Conservation (phyloP, 768 basidiomycete genomes). For the Lyophyllum semitale region DNA sequence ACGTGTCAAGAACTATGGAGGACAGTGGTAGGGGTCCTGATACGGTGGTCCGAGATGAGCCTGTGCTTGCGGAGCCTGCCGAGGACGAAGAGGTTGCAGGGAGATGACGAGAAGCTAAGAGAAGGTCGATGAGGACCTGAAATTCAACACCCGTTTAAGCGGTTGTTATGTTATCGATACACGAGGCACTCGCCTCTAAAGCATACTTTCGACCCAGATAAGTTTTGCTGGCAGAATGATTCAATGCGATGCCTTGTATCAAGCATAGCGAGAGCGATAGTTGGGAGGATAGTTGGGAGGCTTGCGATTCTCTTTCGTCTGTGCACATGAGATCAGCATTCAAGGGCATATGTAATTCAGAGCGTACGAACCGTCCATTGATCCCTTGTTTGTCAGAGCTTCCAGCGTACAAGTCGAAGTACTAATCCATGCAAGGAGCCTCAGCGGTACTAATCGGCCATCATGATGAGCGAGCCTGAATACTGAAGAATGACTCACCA, state of each 20-base stretch:
- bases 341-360: neutral
- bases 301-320: slow-evolving; percentile 48
- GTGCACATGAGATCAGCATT: slow-evolving; percentile 6
- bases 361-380: slow-evolving; percentile 43
- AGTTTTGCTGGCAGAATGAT: slow-evolving; percentile 66
- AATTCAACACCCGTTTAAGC: neutral
- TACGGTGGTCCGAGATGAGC: slow-evolving; percentile 17
- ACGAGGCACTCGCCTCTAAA: slow-evolving; percentile 56
- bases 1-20: slow-evolving; percentile 76
- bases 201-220: slow-evolving; percentile 69
- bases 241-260: slow-evolving; percentile 75
- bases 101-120: slow-evolving; percentile 71
- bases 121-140: slow-evolving; percentile 72
- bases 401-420: slow-evolving; percentile 54
- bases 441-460: slow-evolving; percentile 57
- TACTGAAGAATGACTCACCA: slow-evolving; percentile 43
- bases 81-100: slow-evolving; percentile 27
- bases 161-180: neutral
- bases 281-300: slow-evolving; percentile 48
- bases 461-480: neutral
- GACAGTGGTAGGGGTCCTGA: slow-evolving; percentile 51
- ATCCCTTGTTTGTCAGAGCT: slow-evolving; percentile 42
- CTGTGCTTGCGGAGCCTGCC: slow-evolving; percentile 25
- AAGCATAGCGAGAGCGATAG: slow-evolving; percentile 63
- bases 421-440: slow-evolving; percentile 65